Percentiles rank a stretch among this genome's conserved stretches.
Conservation (phyloP, 108 stramenopile species). For the Pseudonitzschia multiseries region DNA sequence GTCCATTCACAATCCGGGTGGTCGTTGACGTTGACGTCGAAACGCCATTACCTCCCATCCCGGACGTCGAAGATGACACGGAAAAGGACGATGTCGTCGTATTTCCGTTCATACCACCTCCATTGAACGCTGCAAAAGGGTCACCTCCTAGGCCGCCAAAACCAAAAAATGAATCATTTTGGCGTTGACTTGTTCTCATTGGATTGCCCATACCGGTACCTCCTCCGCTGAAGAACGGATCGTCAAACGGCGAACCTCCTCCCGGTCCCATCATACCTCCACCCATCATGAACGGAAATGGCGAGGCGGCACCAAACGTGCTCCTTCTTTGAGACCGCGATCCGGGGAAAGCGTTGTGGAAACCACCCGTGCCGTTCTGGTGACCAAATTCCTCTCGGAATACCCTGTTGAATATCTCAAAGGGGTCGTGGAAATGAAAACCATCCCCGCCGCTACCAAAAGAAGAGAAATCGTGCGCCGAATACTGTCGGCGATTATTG, state of each 20-base stretch:
- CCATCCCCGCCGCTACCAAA: not conserved
- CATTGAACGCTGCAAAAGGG: constrained; percentile 38
- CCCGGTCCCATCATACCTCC: constrained; percentile 1
- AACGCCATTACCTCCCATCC: constrained; percentile 29
- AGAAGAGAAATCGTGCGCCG: constrained; percentile 1
- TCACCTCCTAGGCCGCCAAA: constrained; percentile 10
- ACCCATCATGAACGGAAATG: constrained; percentile 13
- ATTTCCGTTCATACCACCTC: constrained; percentile 8
- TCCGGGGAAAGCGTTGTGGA: not conserved
- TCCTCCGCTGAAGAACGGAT: constrained; percentile 35
- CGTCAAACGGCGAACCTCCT: constrained; percentile 19
- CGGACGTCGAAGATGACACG: constrained; percentile 33
- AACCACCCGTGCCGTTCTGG: not conserved
- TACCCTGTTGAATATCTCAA: constrained; percentile 49
- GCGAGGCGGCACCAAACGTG: constrained; percentile 19
- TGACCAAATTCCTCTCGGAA: constrained; percentile 52
- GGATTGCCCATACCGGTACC: constrained; percentile 18
- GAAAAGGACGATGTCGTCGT: constrained; percentile 11
- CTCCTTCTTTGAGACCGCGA: not conserved
- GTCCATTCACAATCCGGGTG: constrained; percentile 79
- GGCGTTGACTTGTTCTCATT: not conserved
- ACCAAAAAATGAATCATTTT: constrained; percentile 29
- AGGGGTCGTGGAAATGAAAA: constrained; percentile 55
- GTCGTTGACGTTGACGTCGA: constrained; percentile 41
- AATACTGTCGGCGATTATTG: not conserved